Evolutionary conservation across 805 yeast species (phyloP).

Genomic region (Wickerhamiella shivajii): DNA sequence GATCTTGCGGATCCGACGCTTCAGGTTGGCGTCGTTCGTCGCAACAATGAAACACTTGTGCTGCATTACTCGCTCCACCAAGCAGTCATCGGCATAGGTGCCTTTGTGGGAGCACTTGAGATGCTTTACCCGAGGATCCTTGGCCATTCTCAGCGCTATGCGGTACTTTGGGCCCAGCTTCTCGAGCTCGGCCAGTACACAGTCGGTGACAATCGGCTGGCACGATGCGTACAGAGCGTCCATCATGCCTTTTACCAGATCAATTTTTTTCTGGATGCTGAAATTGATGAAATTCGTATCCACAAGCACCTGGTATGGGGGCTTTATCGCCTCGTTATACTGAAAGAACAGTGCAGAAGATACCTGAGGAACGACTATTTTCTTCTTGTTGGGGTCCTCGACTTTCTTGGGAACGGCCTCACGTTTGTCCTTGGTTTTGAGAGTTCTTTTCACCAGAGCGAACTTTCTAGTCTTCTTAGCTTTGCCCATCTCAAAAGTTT

Average conservation of each 20-base stretch:
- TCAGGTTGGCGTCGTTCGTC: constrained; percentile 90
- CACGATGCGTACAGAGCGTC: constrained; percentile 88
- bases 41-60: constrained; percentile 97
- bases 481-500: constrained; percentile 56
- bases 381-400: constrained; percentile 32
- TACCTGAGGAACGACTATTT: constrained; percentile 79
- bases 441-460: constrained; percentile 75
- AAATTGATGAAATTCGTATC: constrained; percentile 97
- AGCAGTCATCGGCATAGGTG: constrained; percentile 95
- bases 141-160: constrained; percentile 82
- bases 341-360: constrained; percentile 92
- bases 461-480: constrained; percentile 95
- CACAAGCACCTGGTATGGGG: constrained; percentile 92
- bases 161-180: constrained; percentile 89
- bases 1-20: constrained; percentile 83
- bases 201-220: constrained; percentile 89
- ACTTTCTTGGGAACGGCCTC: constrained; percentile 26
- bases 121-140: constrained; percentile 82
- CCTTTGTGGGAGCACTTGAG: constrained; percentile 87
- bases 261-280: constrained; percentile 90
- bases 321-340: constrained; percentile 83
- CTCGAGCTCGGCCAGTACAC: constrained; percentile 96
- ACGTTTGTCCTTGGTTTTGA: constrained; percentile 59
- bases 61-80: constrained; percentile 83
- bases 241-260: constrained; percentile 93